phyloP scores from a whole-genome alignment of 129 eudicot genomes.

The Arctium lappa region DNA sequence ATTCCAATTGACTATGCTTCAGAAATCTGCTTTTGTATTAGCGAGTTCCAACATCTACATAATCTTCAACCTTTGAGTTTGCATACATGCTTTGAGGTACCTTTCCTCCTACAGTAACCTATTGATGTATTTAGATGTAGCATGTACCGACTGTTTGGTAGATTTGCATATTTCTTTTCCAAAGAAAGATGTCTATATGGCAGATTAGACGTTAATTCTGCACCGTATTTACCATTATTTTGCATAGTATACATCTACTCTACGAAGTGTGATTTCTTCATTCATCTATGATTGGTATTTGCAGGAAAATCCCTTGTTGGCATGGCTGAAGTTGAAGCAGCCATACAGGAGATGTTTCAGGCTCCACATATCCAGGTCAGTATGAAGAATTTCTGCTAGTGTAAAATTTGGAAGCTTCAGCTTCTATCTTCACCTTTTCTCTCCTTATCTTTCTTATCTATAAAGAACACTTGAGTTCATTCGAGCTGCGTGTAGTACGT shows the following conservation, averaged over 20 bases:
- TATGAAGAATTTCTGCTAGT: not conserved
- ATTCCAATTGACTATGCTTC: not conserved
- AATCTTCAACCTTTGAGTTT: not conserved
- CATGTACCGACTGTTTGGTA: not conserved
- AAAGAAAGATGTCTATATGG: not conserved
- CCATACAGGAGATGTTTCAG: constrained; percentile 98
- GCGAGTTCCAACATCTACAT: not conserved
- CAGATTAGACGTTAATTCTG: not conserved
- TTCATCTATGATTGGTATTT: not conserved
- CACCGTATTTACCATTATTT: not conserved
- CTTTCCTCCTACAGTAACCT: not conserved
- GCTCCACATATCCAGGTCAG: constrained; percentile 98
- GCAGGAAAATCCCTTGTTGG: constrained; percentile 78
- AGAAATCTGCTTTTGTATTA: not conserved
- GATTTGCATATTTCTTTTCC: not conserved
- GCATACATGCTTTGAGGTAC: not conserved
- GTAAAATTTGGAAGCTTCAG: not conserved
- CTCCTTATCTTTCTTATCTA: not conserved
- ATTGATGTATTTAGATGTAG: not conserved
- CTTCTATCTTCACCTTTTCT: not conserved
- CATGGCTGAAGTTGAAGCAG: constrained; percentile 89
- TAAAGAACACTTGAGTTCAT: not conserved
- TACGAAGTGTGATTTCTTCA: not conserved
- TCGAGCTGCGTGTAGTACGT: too few species aligned
- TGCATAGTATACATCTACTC: not conserved